Percentiles rank a stretch among this genome's conserved stretches.
These are phyloP conservation scores for Tilletia caries DNA, from an alignment of 1,284 basidiomycete genomes.

Conservation along the genomic window DNA sequence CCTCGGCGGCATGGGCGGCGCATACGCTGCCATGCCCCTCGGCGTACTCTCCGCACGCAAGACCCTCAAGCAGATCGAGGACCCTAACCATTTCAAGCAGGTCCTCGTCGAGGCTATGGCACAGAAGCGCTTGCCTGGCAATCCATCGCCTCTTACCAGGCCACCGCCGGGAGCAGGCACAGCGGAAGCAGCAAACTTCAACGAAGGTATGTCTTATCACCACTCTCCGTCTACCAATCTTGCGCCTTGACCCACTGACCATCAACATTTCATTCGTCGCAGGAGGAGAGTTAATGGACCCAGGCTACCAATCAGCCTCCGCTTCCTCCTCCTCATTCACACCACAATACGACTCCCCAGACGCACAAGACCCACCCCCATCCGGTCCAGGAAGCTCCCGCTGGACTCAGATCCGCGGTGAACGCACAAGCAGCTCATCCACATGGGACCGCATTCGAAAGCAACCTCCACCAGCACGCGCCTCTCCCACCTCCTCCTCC, in stretches of 20 bases:
- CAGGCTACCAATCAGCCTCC: too few species aligned
- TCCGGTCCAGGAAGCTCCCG: background rate
- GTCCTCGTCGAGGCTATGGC: background rate
- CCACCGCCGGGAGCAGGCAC: background rate
- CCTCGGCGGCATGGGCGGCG: background rate
- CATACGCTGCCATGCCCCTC: background rate
- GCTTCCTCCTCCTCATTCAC: too few species aligned
- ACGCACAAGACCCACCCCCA: too few species aligned
- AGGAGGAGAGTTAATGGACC: too few species aligned
- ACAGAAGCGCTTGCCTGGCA: background rate
- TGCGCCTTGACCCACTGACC: too few species aligned
- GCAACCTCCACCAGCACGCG: background rate
- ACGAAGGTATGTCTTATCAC: too few species aligned
- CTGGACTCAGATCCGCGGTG: constrained; percentile 10
- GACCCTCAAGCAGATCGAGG: background rate
- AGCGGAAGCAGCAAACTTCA: too few species aligned
- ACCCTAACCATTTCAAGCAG: constrained; percentile 6
- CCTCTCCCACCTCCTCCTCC: too few species aligned
- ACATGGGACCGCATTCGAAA: constrained; percentile 4
- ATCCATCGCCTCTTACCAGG: background rate
- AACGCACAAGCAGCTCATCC: background rate
- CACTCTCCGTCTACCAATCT: too few species aligned
- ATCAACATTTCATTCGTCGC: too few species aligned
- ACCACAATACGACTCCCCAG: too few species aligned
- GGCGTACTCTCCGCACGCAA: background rate